These are phyloP conservation scores for Avena eriantha DNA, from an alignment of 176 grass and related monocot species.

Conservation along the genomic window DNA sequence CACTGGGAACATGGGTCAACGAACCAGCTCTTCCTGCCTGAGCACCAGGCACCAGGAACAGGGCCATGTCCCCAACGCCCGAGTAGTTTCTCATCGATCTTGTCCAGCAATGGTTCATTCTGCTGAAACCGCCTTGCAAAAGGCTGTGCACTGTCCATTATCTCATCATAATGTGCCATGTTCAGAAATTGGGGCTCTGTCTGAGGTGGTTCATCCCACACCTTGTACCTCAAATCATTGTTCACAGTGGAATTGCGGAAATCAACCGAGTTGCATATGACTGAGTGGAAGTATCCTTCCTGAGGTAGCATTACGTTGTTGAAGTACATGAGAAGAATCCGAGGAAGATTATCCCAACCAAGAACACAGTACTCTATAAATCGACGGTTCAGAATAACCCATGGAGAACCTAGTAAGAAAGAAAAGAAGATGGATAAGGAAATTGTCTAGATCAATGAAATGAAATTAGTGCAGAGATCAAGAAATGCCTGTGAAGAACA, in stretches of 20 bases:
- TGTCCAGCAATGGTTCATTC: slow-evolving; percentile 61
- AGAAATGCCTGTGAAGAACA: slow-evolving; percentile 87
- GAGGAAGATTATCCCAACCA: slow-evolving; percentile 89
- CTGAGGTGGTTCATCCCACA: slow-evolving; percentile 62
- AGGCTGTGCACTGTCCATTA: slow-evolving; percentile 73
- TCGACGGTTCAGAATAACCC: slow-evolving; percentile 70
- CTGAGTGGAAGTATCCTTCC: slow-evolving; percentile 89
- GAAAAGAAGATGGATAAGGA: slow-evolving; percentile 33
- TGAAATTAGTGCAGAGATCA: slow-evolving; percentile 42
- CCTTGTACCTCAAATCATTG: slow-evolving; percentile 67
- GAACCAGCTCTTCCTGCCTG: slow-evolving; percentile 68
- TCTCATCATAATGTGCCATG: slow-evolving; percentile 58
- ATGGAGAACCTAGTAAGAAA: slow-evolving; percentile 68
- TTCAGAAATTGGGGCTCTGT: slow-evolving; percentile 62
- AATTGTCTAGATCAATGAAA: slow-evolving; percentile 23
- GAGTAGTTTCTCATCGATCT: slow-evolving; percentile 75
- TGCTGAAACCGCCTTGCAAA: slow-evolving; percentile 80
- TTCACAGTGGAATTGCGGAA: slow-evolving; percentile 85
- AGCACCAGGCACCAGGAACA: slow-evolving; percentile 92
- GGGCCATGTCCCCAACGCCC: slow-evolving; percentile 42
- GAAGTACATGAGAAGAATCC: slow-evolving; percentile 88
- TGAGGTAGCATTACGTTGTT: slow-evolving; percentile 79
- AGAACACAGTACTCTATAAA: slow-evolving; percentile 89
- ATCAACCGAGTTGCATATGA: slow-evolving; percentile 79
- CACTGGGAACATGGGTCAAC: slow-evolving; percentile 88